Evolutionary conservation across 805 yeast species (phyloP).

Genomic region (Wilhelminamyces savonicus): DNA sequence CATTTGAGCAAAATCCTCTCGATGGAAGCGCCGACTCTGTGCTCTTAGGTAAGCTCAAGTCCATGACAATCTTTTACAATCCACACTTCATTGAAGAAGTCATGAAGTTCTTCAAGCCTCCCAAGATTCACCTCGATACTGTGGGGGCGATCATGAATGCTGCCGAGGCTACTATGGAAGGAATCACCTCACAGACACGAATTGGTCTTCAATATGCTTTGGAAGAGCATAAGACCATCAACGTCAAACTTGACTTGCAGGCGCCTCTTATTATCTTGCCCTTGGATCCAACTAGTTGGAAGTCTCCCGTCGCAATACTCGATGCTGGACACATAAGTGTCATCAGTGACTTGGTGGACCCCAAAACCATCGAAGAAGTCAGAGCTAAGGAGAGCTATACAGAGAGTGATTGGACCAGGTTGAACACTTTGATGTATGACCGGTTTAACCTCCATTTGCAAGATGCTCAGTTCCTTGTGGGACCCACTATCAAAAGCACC

Average conservation of each 20-base stretch:
- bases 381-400: conserved; percentile 55
- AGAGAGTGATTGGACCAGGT: conserved; percentile 65
- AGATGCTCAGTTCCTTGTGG: conserved; percentile 85
- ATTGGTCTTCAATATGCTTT: conserved; percentile 89
- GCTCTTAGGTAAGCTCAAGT: conserved; percentile 64
- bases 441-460: conserved; percentile 68
- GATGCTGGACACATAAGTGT: conserved; percentile 96
- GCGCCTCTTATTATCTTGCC: conserved; percentile 91
- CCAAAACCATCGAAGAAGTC: conserved; percentile 59
- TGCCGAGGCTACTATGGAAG: conserved; percentile 92
- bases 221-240: conserved; percentile 88
- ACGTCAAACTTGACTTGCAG: conserved; percentile 81
- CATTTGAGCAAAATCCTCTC: conserved; percentile 82
- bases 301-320: conserved; percentile 82
- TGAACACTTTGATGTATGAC: conserved; percentile 84
- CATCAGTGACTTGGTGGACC: conserved; percentile 71
- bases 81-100: conserved; percentile 76
- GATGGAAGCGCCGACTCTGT: conserved; percentile 80
- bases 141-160: conserved; percentile 88
- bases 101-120: conserved; percentile 75
- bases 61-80: conserved; percentile 88
- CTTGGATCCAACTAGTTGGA: conserved; percentile 67
- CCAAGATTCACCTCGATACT: conserved; percentile 78
- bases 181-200: conserved; percentile 81
- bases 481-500: conserved; percentile 72